phyloP scores from a whole-genome alignment of 495 filamentous ascomycete species.

The Glutinoglossum americanum region DNA sequence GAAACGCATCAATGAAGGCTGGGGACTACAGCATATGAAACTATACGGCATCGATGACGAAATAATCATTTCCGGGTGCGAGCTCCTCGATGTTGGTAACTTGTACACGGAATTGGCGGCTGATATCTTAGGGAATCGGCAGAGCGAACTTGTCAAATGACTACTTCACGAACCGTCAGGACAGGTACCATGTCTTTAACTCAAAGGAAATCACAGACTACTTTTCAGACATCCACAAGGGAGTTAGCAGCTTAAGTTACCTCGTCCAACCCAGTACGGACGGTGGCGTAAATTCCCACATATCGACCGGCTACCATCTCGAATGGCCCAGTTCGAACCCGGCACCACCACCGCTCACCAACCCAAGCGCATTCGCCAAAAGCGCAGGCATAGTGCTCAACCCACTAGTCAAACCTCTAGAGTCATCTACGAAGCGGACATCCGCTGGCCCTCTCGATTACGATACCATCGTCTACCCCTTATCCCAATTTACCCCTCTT shows the following conservation, averaged over 20 bases:
- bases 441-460: constrained; percentile 1
- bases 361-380: constrained; percentile 44
- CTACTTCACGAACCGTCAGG: constrained; percentile 91
- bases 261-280: constrained; percentile 33
- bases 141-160: constrained; percentile 81
- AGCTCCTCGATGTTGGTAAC: neutral
- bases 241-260: constrained; percentile 62
- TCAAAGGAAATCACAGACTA: constrained; percentile 62
- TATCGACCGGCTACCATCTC: constrained; percentile 37
- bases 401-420: constrained; percentile 35
- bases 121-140: neutral
- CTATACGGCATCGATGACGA: constrained; percentile 92
- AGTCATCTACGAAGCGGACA: constrained; percentile 9
- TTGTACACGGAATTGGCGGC: neutral
- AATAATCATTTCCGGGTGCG: constrained; percentile 77
- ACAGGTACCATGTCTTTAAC: constrained; percentile 81
- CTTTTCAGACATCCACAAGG: constrained; percentile 54
- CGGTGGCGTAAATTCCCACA: constrained; percentile 13
- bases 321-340: constrained; percentile 62
- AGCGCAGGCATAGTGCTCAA: constrained; percentile 41
- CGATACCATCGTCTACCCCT: constrained; percentile 65
- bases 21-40: constrained; percentile 99
- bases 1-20: constrained; percentile 86
- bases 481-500: constrained; percentile 69
- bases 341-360: constrained; percentile 44